Evolutionary conservation across 2,329 filamentous ascomycete species (phyloP).

Genomic region (Spiromastix sp.): DNA sequence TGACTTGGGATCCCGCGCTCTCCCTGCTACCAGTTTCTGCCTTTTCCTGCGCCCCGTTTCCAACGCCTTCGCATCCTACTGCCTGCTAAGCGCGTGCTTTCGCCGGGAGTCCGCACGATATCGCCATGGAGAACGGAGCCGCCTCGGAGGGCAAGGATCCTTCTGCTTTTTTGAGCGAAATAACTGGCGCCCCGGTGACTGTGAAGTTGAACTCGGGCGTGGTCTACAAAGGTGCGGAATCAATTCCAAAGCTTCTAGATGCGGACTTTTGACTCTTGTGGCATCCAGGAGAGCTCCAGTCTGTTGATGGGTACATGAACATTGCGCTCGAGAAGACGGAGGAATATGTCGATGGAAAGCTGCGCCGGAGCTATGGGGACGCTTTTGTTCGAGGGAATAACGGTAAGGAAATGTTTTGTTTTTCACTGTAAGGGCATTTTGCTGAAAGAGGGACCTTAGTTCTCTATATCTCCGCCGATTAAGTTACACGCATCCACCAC

Average conservation of each 20-base stretch:
- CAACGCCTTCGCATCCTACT: too few relatives aligned
- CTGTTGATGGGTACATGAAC: slow-evolving; percentile 99
- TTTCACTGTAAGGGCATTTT: background rate
- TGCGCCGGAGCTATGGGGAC: slow-evolving; percentile 79
- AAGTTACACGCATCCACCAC: too few relatives aligned
- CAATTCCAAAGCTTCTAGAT: background rate
- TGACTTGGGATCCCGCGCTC: too few relatives aligned
- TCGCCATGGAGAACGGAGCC: slow-evolving; percentile 64
- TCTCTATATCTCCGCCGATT: slow-evolving; percentile 31
- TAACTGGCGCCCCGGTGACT: slow-evolving; percentile 86
- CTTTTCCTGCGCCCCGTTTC: too few relatives aligned
- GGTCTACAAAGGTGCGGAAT: slow-evolving; percentile 73
- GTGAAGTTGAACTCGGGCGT: slow-evolving; percentile 99
- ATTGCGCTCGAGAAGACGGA: slow-evolving; percentile 94
- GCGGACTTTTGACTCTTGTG: background rate
- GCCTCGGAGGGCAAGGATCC: slow-evolving; percentile 74
- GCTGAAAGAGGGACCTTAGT: slow-evolving; percentile 11
- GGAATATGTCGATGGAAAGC: slow-evolving; percentile 77
- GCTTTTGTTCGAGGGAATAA: slow-evolving; percentile 96
- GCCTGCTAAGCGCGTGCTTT: too few relatives aligned
- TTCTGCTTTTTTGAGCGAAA: slow-evolving; percentile 83
- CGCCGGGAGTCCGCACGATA: too few relatives aligned
- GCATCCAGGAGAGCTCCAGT: slow-evolving; percentile 73
- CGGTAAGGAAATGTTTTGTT: slow-evolving; percentile 47
- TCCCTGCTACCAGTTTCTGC: too few relatives aligned